Conservation (phyloP, 257 asterid genomes). For the Solanum lycopersicoides region DNA sequence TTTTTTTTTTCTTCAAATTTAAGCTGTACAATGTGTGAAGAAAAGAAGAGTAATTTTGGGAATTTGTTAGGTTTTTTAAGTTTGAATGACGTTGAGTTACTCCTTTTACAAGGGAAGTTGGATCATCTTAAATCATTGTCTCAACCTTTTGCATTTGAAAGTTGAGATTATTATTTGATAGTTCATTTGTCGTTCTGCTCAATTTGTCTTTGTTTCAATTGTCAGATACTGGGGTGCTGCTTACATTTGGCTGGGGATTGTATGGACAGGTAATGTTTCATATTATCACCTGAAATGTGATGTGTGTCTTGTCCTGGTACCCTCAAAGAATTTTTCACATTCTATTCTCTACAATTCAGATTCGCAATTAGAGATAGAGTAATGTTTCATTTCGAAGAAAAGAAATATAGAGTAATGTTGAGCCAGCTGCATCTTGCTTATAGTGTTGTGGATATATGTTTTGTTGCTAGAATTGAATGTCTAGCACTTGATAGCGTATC, state of each 20-base stretch:
- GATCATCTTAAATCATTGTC: not conserved
- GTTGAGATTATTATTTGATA: not conserved
- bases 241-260: slow-evolving; percentile 80
- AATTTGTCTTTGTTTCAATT: not conserved
- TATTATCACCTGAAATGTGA: not conserved
- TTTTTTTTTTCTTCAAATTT: not conserved
- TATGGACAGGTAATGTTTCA: slow-evolving; percentile 51
- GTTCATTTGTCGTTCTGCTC: not conserved
- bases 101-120: not conserved
- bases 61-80: not conserved
- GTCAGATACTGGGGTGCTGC: slow-evolving; percentile 55
- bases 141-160: not conserved
- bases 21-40: not conserved
- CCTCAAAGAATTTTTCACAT: not conserved
- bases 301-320: not conserved
- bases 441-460: not conserved
- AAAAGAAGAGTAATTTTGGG: not conserved
- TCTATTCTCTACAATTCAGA: not conserved
- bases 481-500: not conserved
- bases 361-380: not conserved
- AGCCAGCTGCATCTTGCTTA: not conserved
- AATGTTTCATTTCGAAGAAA: not conserved
- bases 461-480: not conserved
- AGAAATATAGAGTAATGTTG: not conserved
- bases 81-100: not conserved